These are phyloP conservation scores for Anthostomella pinea DNA, from an alignment of 2,329 filamentous ascomycete species.

Conservation along the genomic window DNA sequence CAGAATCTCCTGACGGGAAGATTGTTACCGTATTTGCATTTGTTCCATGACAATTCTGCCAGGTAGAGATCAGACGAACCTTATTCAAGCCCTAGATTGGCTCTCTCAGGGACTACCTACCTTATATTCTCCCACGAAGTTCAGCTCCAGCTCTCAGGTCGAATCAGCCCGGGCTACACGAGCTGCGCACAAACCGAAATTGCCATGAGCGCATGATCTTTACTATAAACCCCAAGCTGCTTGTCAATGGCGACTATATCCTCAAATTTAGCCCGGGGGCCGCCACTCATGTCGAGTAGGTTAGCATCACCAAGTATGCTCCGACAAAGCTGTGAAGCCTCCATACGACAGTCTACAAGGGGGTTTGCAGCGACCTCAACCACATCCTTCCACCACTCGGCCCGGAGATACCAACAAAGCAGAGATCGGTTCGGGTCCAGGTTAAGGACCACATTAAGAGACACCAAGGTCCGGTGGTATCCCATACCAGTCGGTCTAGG, in stretches of 20 bases:
- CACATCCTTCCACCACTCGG: slow-evolving; percentile 40
- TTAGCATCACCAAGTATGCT: slow-evolving; percentile 16
- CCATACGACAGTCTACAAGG: slow-evolving; percentile 19
- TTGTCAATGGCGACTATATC: slow-evolving; percentile 24
- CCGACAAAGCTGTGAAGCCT: slow-evolving; percentile 17
- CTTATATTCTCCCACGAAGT: too few relatives aligned
- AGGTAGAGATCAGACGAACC: too few relatives aligned
- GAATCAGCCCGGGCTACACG: too few relatives aligned
- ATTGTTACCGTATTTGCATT: too few relatives aligned
- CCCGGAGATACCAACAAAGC: slow-evolving; percentile 40
- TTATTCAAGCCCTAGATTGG: too few relatives aligned
- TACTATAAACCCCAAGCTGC: background rate
- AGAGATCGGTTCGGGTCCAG: slow-evolving; percentile 48
- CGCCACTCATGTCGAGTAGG: slow-evolving; percentile 10
- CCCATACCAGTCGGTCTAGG: slow-evolving; percentile 85
- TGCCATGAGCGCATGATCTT: slow-evolving; percentile 1
- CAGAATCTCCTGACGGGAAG: too few relatives aligned
- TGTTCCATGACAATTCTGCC: too few relatives aligned
- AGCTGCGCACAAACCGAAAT: too few relatives aligned
- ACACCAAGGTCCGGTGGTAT: slow-evolving; percentile 74
- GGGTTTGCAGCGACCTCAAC: slow-evolving; percentile 28
- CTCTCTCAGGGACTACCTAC: too few relatives aligned
- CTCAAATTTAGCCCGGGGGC: slow-evolving; percentile 17
- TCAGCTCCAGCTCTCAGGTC: too few relatives aligned
- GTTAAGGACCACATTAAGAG: slow-evolving; percentile 47